Base-by-base conservation (phyloP, 2,329 filamentous ascomycete genomes). In the Lasiodiplodia sp. region DNA sequence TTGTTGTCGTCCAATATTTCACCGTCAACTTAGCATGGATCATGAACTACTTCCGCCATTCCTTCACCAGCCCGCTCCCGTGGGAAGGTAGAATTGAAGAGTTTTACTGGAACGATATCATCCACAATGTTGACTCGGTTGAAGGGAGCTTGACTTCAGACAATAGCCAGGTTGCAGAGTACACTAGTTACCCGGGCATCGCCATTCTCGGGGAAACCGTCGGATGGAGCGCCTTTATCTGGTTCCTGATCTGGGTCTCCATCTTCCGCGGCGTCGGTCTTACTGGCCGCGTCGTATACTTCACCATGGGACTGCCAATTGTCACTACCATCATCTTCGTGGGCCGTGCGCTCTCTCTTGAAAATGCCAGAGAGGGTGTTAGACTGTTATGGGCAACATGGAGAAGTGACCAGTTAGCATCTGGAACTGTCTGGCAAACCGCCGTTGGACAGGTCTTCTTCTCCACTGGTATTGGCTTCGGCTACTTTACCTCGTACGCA, bases 301-400 rank as follows among this genome's bases (percentile, higher is more conserved):
- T 87, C 75, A 88, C 86, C n/a, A 88, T 88, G 86, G 86, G 86
- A 0, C 74, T 88, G 5, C 87, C 87, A 0, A 87, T 88, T 62
- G 78, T 87, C 69, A 85, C 86, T 16, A 87, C 85, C 2, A 81
- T 88, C 70, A 83, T 88, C 67, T 80, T 88, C 31, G 82, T 88
- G 57, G 87, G 85, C 21, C 83, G 87, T 2, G 81, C 84, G 0
- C 75, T 84, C 1, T 87, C 87, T 0, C 83, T 88, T 0, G 81
- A 83, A 0, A 87, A 88, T 72, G 87, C 87, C 0, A 73, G 80
- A 1, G 82, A 82, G 31, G 87, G 87, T 6, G 79, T 88, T 40
- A 83, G 80, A 68, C 79, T 88, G 0, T 72, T 82, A n/a, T 84
- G 80, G 79, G 80, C 78, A 2, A 83, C 81, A 3, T 84, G 82